phyloP scores from a whole-genome alignment of 1,284 basidiomycete genomes.

The Cystobasidiaceae sp. region DNA sequence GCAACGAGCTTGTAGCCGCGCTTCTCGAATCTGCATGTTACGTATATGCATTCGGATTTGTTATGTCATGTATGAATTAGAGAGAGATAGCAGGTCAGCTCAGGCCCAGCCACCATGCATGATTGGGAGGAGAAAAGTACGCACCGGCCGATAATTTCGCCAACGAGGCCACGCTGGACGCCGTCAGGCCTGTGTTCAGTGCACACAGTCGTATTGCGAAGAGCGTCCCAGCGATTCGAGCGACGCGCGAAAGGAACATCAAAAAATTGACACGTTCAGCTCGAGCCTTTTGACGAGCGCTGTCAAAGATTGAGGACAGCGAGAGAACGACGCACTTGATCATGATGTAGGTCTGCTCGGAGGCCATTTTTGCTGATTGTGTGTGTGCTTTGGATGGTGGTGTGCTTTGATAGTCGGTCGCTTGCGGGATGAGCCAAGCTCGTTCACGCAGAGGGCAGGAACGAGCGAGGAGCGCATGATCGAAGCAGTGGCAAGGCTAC shows the following conservation, averaged over 20 bases:
- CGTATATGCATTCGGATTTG: too few species aligned
- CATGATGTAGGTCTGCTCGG: constrained; percentile 55
- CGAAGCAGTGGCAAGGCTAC: neutral
- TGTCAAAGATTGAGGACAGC: neutral
- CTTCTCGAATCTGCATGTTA: constrained; percentile 70
- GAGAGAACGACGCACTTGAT: constrained; percentile 46
- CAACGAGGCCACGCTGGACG: constrained; percentile 90
- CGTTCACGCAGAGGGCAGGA: neutral
- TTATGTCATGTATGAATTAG: too few species aligned
- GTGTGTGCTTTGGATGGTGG: neutral
- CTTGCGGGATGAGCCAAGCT: neutral
- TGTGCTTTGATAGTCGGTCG: neutral
- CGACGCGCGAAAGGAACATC: too few species aligned
- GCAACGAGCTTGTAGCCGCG: constrained; percentile 92
- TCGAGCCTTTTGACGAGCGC: neutral
- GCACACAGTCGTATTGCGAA: neutral
- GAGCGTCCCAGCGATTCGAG: too few species aligned
- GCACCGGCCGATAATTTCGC: constrained; percentile 53
- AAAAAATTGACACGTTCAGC: constrained; percentile 22
- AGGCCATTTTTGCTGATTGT: constrained; percentile 46
- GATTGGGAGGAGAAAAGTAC: neutral
- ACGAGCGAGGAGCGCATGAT: neutral
- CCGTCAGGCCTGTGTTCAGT: constrained; percentile 72
- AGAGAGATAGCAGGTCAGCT: too few species aligned
- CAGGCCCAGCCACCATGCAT: neutral